Base-by-base conservation (phyloP, 257 asterid species). In the Scutellaria baicalensis region DNA sequence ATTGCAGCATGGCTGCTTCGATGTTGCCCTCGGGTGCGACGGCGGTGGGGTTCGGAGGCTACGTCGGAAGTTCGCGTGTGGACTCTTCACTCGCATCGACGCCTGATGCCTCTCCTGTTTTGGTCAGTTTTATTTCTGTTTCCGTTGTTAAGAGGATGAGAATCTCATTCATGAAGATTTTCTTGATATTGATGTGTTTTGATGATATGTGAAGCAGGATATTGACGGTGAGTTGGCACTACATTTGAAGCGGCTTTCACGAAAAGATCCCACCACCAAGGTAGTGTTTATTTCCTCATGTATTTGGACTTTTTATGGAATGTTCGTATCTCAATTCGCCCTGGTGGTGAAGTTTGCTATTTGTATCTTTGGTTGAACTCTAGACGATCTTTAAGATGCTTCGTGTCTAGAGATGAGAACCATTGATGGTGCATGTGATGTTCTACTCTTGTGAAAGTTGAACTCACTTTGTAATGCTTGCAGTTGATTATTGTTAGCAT, bases 191-290 rank as follows among this genome's bases (percentile, higher is more conserved):
- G 59, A 38, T 64, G 20, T 61, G 49, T 47, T 16, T 69, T 66
- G 17, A 31, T 48, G 49, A 17, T 77, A 58, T 49, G 56, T 3
- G 20, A 69, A 73, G 69, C 81, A 84, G 95, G 99, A 91, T 64
- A 60, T 94, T 74, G 99, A 91, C 66, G 87, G 88, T 50, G 97
- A 91, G 82, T 75, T 91, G 68, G 92, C 95, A n/a, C 88, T 81
- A 68, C 99, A 94, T 79, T 77, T 94, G 87, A 94, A 89, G 81
- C 86, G 97, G 77, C 93, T 94, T 75, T 78, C 99, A 0, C 89
- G 99, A 31, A 94, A 91, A 84, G 99, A 94, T 76, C 90, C 97
- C 23, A 91, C 85, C 63, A 94, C 99, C 58, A 94, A 94, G 93
- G 99, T 94, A 78, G 52, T 35, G 11, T 49, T 5, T 48, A 39